Conservation (phyloP, 2,329 filamentous ascomycete genomes). For the Talaromyces funiculosus region DNA sequence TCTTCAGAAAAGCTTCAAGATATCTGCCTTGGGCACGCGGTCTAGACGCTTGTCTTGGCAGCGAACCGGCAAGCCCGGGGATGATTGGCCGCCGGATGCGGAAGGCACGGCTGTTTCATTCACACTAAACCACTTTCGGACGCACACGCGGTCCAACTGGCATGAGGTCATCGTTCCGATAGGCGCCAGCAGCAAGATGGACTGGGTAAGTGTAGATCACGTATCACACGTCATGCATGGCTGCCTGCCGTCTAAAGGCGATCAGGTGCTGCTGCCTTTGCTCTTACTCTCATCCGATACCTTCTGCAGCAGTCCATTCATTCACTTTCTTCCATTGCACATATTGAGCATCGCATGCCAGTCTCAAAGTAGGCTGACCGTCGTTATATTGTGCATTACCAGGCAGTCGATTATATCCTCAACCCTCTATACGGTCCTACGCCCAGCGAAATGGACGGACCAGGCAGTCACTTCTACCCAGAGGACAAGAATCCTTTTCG, state of each 20-base stretch:
- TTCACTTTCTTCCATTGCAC: background rate
- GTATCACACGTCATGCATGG: slow-evolving; percentile 11
- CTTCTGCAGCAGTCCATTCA: background rate
- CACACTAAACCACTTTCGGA: background rate
- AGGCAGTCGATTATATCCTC: slow-evolving; percentile 63
- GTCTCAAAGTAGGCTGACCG: background rate
- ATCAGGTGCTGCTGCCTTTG: background rate
- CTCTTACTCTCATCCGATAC: background rate
- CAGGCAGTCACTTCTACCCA: slow-evolving; percentile 52
- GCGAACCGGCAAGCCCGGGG: background rate
- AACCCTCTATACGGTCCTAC: slow-evolving; percentile 64
- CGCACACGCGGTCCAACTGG: background rate
- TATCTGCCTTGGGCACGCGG: slow-evolving; percentile 6
- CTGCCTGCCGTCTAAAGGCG: slow-evolving; percentile 13
- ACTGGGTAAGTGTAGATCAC: slow-evolving; percentile 38
- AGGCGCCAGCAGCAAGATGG: slow-evolving; percentile 17
- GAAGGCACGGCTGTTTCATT: slow-evolving; percentile 1
- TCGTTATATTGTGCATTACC: slow-evolving; percentile 2
- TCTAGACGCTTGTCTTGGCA: slow-evolving; percentile 12
- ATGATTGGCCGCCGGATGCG: slow-evolving; percentile 6
- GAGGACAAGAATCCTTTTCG: slow-evolving; percentile 24
- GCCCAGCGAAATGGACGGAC: slow-evolving; percentile 62
- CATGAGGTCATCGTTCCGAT: slow-evolving; percentile 9
- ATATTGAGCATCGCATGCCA: background rate
- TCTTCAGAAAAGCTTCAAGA: background rate